A percentile compares a stretch with the other conserved stretches of the same genome.
Evolutionary conservation across 306 rosid species (phyloP).

Genomic region (Quercus dentata): DNA sequence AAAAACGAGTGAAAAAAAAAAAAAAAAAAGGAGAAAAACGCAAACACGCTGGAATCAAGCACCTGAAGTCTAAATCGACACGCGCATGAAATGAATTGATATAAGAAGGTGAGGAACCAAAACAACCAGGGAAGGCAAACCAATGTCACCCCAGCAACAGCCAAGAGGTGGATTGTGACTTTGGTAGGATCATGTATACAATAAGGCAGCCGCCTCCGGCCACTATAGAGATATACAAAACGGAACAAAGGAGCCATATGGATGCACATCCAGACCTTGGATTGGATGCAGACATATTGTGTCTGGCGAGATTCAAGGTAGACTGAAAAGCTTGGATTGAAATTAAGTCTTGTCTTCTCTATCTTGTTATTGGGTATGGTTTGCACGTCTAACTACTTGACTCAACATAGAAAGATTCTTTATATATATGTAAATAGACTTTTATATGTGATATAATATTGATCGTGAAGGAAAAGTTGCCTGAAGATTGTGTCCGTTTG

Average conservation of each 20-base stretch:
- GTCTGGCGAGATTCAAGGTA: background rate
- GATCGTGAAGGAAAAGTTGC: background rate
- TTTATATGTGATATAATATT: background rate
- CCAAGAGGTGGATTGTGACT: conserved; percentile 37
- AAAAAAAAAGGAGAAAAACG: too few species aligned
- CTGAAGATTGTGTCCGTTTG: too few species aligned
- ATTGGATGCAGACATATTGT: background rate
- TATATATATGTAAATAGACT: background rate
- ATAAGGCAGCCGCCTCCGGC: conserved; percentile 63
- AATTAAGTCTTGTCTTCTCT: background rate
- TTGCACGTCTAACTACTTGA: background rate
- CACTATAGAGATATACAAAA: conserved; percentile 38
- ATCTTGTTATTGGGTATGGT: background rate
- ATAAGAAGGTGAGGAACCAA: conserved; percentile 62
- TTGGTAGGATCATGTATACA: conserved; percentile 51
- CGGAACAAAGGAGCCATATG: conserved; percentile 51
- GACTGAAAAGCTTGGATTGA: background rate
- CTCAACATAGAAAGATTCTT: background rate
- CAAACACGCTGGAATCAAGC: too few species aligned
- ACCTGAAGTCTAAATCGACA: conserved; percentile 45
- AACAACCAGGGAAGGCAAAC: conserved; percentile 81
- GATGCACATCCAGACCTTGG: conserved; percentile 40
- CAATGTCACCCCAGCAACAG: conserved; percentile 47
- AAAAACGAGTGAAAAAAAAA: too few species aligned
- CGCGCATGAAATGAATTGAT: conserved; percentile 49